Evolutionary conservation across 345 rosid genomes (phyloP).

Genomic region (Ceriops tagal): DNA sequence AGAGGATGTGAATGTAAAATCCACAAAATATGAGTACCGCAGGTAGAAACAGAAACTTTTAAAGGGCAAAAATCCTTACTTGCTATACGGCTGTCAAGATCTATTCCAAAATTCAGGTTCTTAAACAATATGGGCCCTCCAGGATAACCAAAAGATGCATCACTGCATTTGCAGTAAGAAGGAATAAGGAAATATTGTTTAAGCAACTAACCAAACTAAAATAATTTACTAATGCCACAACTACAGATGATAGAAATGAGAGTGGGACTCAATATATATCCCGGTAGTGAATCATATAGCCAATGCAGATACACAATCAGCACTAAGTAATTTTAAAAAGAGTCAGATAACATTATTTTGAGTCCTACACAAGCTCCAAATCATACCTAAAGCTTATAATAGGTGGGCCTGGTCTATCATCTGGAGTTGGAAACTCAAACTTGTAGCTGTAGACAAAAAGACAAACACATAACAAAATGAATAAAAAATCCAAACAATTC

Average conservation of each 20-base stretch:
- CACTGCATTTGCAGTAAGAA: conserved; percentile 41
- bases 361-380: conserved; percentile 15
- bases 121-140: conserved; percentile 82
- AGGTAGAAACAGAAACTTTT: background rate
- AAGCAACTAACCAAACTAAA: background rate
- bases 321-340: background rate
- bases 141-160: conserved; percentile 97
- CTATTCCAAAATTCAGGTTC: conserved; percentile 97
- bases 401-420: conserved; percentile 94
- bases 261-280: too few relatives aligned
- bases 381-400: conserved; percentile 96
- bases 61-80: conserved; percentile 51
- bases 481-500: conserved; percentile 1
- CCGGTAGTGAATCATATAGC: background rate
- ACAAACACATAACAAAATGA: background rate
- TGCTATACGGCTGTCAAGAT: conserved; percentile 95
- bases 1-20: background rate
- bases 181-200: background rate
- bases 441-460: conserved; percentile 71
- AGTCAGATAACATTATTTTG: conserved; percentile 3
- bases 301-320: background rate
- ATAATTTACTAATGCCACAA: background rate
- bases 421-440: conserved; percentile 99
- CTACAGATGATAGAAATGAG: background rate
- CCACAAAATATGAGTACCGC: background rate